These are phyloP conservation scores for Kewa caespitosa DNA, from an alignment of 179 eudicot species.

Conservation along the genomic window DNA sequence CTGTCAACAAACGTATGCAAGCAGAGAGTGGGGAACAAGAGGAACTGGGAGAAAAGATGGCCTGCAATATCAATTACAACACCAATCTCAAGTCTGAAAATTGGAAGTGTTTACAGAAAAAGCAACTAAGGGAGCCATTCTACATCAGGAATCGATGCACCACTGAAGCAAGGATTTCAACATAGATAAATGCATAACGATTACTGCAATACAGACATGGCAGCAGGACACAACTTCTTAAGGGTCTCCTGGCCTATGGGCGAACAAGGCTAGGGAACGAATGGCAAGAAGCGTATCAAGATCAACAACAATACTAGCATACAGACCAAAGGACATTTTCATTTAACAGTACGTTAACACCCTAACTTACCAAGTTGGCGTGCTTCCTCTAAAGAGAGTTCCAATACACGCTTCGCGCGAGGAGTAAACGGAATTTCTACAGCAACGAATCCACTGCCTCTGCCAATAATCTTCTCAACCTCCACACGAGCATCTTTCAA, in stretches of 20 bases:
- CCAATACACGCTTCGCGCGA: conserved; percentile 94
- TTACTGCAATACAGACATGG: neutral
- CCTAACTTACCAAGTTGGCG: conserved; percentile 73
- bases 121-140: neutral
- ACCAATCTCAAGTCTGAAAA: too few species aligned
- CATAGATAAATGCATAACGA: too few species aligned
- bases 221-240: neutral
- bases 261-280: neutral
- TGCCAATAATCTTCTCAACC: conserved; percentile 93
- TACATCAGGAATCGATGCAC: conserved; percentile 2
- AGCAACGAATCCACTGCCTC: conserved; percentile 90
- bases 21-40: neutral
- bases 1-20: neutral
- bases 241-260: neutral
- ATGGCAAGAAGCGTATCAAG: neutral
- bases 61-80: neutral
- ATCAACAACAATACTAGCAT: neutral
- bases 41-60: neutral
- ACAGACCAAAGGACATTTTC: neutral
- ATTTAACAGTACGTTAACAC: neutral
- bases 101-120: too few species aligned
- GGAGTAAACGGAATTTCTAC: conserved; percentile 95
- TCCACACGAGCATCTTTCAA: conserved; percentile 95
- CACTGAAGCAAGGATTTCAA: neutral
- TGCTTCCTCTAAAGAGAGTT: conserved; percentile 88